Conservation (phyloP, 2,329 filamentous ascomycete genomes). For the Stagonosporopsis cucurbitacearum region DNA sequence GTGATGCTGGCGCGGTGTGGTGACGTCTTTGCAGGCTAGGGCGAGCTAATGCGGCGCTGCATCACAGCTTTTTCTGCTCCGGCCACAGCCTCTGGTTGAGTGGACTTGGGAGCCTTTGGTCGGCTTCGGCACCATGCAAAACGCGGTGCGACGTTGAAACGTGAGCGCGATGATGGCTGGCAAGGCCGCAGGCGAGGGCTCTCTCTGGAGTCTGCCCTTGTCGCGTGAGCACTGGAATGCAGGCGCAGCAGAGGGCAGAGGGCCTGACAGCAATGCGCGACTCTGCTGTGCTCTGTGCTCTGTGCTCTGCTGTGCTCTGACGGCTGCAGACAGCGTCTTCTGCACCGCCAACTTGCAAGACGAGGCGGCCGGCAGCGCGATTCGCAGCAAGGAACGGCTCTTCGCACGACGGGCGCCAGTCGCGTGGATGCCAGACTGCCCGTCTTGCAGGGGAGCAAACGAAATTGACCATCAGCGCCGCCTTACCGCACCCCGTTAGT, state of each 20-base stretch:
- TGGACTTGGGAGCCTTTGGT: constrained; percentile 4
- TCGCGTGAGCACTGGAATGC: constrained; percentile 16
- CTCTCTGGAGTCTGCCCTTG: background rate
- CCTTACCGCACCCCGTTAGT: constrained; percentile 22
- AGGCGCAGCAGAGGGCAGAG: background rate
- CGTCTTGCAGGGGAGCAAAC: constrained; percentile 25
- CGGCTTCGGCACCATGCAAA: constrained; percentile 10
- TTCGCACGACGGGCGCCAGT: constrained; percentile 9
- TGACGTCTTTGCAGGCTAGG: constrained; percentile 32
- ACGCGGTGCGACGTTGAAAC: constrained; percentile 17
- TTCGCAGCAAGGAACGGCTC: constrained; percentile 7
- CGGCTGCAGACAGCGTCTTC: background rate
- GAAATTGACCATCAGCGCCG: constrained; percentile 23
- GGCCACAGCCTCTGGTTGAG: constrained; percentile 11
- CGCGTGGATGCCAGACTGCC: constrained; percentile 12
- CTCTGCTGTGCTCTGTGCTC: background rate
- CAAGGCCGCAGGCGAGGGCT: background rate
- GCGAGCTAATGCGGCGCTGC: constrained; percentile 24
- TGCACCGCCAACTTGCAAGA: too few species aligned
- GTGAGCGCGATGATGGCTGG: constrained; percentile 12
- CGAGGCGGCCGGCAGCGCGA: background rate
- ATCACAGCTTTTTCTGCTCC: constrained; percentile 17
- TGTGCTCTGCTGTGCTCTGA: background rate
- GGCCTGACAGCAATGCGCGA: too few species aligned
- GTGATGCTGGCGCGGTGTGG: constrained; percentile 21